A percentile compares a stretch with the other conserved stretches of the same genome.
phyloP scores from a whole-genome alignment of 345 rosid species.

The Rhizophora mangle region DNA sequence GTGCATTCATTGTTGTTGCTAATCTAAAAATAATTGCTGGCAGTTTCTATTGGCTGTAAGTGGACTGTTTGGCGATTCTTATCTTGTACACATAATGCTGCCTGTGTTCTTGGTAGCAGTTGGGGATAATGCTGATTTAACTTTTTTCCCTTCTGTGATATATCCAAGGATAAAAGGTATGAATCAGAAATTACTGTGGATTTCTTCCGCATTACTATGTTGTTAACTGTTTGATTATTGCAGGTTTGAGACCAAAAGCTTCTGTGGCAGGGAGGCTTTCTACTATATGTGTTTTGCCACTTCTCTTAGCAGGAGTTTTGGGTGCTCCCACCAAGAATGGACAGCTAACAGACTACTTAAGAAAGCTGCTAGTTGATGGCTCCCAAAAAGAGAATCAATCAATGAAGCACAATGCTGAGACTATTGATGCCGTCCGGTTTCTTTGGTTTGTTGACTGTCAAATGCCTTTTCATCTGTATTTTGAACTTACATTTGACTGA shows the following conservation, averaged over 20 bases:
- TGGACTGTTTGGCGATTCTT: slow-evolving; percentile 65
- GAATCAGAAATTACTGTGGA: slow-evolving; percentile 11
- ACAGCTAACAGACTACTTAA: slow-evolving; percentile 62
- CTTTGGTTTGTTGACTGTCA: slow-evolving; percentile 61
- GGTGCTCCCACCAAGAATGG: slow-evolving; percentile 77
- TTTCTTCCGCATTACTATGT: slow-evolving; percentile 7
- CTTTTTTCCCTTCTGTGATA: slow-evolving; percentile 53
- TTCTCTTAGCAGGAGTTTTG: slow-evolving; percentile 88
- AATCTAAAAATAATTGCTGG: slow-evolving; percentile 24
- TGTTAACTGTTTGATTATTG: slow-evolving; percentile 26
- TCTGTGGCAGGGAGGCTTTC: slow-evolving; percentile 73
- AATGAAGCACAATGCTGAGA: slow-evolving; percentile 47
- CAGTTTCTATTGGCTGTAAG: slow-evolving; percentile 84
- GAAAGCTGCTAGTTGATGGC: slow-evolving; percentile 68
- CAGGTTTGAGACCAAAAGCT: slow-evolving; percentile 88
- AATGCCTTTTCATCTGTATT: slow-evolving; percentile 8
- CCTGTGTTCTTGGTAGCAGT: slow-evolving; percentile 87
- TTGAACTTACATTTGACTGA: slow-evolving; percentile 22
- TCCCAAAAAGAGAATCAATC: slow-evolving; percentile 52
- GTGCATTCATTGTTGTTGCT: slow-evolving; percentile 22
- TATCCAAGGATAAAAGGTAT: slow-evolving; percentile 69
- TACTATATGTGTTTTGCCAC: slow-evolving; percentile 73
- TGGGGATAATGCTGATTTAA: slow-evolving; percentile 76
- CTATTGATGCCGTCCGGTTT: slow-evolving; percentile 79
- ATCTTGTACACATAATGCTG: slow-evolving; percentile 72